Conservation (phyloP, 1,284 basidiomycete genomes). For the Fomitopsis pinicola region DNA sequence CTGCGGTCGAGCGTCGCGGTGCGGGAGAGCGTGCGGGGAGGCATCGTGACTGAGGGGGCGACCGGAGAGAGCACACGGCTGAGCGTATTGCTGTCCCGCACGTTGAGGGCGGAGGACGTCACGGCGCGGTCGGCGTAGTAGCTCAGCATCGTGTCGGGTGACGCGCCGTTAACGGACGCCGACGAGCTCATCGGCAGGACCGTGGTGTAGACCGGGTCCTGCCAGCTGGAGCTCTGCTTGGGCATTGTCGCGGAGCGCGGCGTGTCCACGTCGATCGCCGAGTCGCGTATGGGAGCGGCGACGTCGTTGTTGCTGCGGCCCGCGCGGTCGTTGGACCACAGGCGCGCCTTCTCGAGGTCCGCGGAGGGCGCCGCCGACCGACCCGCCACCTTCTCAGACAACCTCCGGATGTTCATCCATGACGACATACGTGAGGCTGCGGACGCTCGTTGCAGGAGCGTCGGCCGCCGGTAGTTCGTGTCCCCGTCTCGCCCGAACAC, state of each 20-base stretch:
- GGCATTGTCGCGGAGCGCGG: conserved; percentile 10
- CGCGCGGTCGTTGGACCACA: conserved; percentile 33
- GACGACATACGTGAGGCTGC: conserved; percentile 13
- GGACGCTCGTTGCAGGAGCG: not conserved
- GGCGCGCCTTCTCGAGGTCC: conserved; percentile 13
- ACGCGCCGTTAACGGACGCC: not conserved
- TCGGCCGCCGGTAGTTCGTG: not conserved
- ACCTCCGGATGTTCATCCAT: conserved; percentile 16
- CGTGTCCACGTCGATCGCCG: conserved; percentile 4
- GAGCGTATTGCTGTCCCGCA: not conserved
- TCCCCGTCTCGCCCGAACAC: conserved; percentile 1
- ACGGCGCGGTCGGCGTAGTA: not conserved
- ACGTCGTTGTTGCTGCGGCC: conserved; percentile 24
- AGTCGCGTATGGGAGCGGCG: conserved; percentile 4
- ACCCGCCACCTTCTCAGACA: conserved; percentile 6
- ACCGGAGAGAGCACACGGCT: not conserved
- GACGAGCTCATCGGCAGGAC: not conserved
- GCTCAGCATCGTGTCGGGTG: not conserved
- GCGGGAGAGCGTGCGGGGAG: conserved; percentile 5
- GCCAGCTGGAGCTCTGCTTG: conserved; percentile 20
- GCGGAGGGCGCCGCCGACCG: conserved; percentile 8
- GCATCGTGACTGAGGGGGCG: conserved; percentile 3
- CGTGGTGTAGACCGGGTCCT: conserved; percentile 23
- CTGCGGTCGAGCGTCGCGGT: not conserved
- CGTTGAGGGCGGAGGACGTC: not conserved